Conservation (phyloP, 345 rosid species). For the Salix koriyanagi region DNA sequence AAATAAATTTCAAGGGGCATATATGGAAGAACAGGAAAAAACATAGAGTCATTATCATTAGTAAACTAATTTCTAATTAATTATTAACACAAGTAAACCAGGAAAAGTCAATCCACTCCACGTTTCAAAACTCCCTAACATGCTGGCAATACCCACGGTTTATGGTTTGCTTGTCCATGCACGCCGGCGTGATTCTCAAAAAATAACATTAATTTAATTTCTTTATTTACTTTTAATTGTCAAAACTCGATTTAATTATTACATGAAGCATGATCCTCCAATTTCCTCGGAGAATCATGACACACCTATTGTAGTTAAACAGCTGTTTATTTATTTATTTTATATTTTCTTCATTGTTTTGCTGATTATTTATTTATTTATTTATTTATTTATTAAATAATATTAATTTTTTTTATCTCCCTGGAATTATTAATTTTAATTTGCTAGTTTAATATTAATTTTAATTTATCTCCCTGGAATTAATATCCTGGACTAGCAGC, state of each 20-base stretch:
- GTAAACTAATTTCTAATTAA: neutral
- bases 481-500: too few species aligned
- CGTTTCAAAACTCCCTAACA: neutral
- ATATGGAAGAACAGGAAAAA: neutral
- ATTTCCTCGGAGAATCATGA: neutral
- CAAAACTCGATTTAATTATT: neutral
- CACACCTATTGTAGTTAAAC: too few species aligned
- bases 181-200: neutral
- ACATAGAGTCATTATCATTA: neutral
- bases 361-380: too few species aligned
- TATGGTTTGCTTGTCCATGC: neutral
- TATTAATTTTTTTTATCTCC: too few species aligned
- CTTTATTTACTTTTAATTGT: neutral
- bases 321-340: too few species aligned
- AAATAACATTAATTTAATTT: neutral
- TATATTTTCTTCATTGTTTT: too few species aligned
- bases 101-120: neutral
- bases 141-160: neutral
- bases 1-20: neutral
- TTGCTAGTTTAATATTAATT: too few species aligned
- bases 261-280: neutral
- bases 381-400: too few species aligned
- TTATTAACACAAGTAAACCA: neutral
- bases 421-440: too few species aligned
- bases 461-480: too few species aligned